Evolutionary conservation across 2,329 filamentous ascomycete genomes (phyloP), one percentile per base, ranked within the genome.

Genomic region (Sporothrix brasiliensis): DNA sequence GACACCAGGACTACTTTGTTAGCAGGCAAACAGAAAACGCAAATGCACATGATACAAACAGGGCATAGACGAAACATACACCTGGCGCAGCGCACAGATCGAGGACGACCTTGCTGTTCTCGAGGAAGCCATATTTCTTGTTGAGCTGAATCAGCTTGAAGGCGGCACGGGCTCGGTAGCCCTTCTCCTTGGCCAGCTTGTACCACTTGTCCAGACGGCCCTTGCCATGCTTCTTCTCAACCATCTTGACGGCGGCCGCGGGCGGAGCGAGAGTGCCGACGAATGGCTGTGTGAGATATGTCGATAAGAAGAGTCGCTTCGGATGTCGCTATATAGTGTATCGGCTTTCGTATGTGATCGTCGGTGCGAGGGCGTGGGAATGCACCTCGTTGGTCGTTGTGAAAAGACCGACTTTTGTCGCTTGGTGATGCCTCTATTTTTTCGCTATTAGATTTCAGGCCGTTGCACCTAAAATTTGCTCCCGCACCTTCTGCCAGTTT

Each of bases 201-300:
- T 98, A 99, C 92, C 94, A 98, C 82, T 98, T 97, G 82, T 99
- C 95, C 77, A 97, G 86, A 88, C 94, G 94, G 81, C 94, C 94
- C 84, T 98, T 98, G 83, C 93, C 94, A 83, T 97, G 92, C 87
- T 98, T 98, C 87, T 98, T 97, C 79, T 98, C 93, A 77, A 98
- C 94, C 78, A 92, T 94, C 95, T 98, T 98, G 70, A 75, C 76
- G 71, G 73, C 39, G 61, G 54, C 19, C 19, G n/a, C 11, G 14
- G 16, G 39, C 44, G n/a, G 53, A 50, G 27, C n/a, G 39, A 49
- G 49, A 30, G 21, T 49, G 60, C 39, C 39, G 60, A 16, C 10
- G 30, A 41, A 16, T 41, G 54, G 54, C 30, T 58, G 13, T 47
- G 6, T 10, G 4, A n/a, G 13, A n/a, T 13, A 10, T n/a, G 6